A percentile compares a stretch with the other conserved stretches of the same genome.
phyloP scores from a whole-genome alignment of 2,329 filamentous ascomycete species.

The Fusarium xyrophilum region DNA sequence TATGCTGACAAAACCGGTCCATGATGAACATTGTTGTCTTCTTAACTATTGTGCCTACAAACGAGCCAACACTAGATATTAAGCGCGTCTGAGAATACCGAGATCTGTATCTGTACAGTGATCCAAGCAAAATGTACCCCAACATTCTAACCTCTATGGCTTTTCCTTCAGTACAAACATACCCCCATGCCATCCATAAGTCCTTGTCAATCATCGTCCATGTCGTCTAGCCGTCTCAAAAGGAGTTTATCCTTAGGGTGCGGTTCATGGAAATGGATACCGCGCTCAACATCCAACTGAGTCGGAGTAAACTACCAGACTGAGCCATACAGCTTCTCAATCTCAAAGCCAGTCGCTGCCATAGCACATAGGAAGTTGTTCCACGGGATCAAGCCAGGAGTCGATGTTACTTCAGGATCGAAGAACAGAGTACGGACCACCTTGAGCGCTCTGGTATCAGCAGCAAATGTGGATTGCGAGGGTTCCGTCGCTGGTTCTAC shows the following conservation, averaged over 20 bases:
- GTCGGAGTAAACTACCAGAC: neutral
- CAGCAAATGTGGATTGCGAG: neutral
- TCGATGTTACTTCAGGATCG: neutral
- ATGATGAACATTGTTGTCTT: accelerated
- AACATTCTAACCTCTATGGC: neutral
- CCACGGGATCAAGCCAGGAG: neutral
- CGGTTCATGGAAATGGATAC: neutral
- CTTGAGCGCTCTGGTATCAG: neutral
- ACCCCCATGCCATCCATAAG: neutral
- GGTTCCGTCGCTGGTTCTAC: neutral
- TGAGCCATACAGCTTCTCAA: conserved; percentile 1
- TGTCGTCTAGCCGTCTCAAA: neutral
- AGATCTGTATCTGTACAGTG: neutral
- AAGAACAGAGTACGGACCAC: conserved; percentile 3
- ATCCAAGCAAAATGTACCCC: neutral
- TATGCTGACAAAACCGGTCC: accelerated
- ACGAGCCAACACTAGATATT: accelerated
- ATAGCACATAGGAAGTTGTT: neutral
- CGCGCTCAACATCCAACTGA: neutral
- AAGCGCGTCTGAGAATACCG: accelerated
- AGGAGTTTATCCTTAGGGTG: neutral
- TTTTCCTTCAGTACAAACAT: conserved; percentile 3
- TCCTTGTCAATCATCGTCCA: neutral
- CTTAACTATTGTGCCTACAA: neutral
- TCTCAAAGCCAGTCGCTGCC: neutral